Evolutionary conservation across 495 filamentous ascomycete species (phyloP).

Genomic region (Penicillium crystallinum): DNA sequence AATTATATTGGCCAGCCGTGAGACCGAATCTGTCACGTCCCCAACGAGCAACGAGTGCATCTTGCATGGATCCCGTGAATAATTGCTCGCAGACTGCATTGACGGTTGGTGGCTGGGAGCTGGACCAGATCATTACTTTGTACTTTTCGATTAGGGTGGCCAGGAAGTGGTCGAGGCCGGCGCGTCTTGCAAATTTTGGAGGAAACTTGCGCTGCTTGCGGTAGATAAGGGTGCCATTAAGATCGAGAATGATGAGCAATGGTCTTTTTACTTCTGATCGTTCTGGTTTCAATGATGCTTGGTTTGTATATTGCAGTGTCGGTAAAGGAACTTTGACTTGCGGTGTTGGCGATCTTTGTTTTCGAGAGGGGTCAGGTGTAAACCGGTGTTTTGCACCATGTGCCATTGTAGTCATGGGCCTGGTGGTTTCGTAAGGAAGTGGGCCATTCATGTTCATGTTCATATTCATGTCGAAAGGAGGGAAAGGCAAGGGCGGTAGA

Average conservation of each 20-base stretch:
- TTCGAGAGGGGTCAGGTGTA: background rate
- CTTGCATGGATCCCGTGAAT: conserved; percentile 40
- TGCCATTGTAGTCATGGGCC: conserved; percentile 19
- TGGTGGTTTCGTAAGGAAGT: conserved; percentile 2
- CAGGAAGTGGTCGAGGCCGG: conserved; percentile 61
- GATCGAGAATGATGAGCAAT: conserved; percentile 78
- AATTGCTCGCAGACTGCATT: conserved; percentile 46
- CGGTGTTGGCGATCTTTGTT: conserved; percentile 12
- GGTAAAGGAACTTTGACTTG: conserved; percentile 27
- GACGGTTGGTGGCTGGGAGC: conserved; percentile 69
- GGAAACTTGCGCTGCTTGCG: conserved; percentile 52
- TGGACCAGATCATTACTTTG: conserved; percentile 86
- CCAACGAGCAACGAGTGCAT: conserved; percentile 65
- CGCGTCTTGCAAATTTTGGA: conserved; percentile 54
- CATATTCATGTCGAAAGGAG: background rate
- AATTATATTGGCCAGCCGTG: conserved; percentile 52
- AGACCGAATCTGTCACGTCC: conserved; percentile 74
- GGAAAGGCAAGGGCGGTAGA: conserved; percentile 7
- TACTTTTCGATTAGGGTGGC: conserved; percentile 60
- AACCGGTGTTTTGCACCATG: background rate
- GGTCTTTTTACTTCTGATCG: conserved; percentile 30
- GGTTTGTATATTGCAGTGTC: conserved; percentile 39
- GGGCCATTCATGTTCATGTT: background rate
- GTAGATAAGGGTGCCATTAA: conserved; percentile 84
- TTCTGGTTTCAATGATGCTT: conserved; percentile 30